phyloP scores from a whole-genome alignment of 2,329 filamentous ascomycete species.

The Metarhizium rileyi region DNA sequence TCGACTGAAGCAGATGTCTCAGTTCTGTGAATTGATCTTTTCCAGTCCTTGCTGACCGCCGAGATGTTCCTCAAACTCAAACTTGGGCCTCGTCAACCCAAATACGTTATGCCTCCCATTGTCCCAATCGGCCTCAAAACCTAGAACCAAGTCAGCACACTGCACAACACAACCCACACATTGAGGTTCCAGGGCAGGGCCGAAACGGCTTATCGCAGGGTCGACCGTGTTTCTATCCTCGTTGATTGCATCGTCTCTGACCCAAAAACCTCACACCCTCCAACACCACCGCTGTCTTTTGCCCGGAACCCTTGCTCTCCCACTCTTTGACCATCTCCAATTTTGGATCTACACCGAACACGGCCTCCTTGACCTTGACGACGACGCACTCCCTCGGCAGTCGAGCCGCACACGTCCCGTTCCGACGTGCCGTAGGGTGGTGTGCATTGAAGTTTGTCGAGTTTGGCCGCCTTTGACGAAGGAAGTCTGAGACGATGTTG shows the following conservation, averaged over 20 bases:
- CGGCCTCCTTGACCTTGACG: conserved; percentile 70
- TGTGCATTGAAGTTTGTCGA: conserved; percentile 70
- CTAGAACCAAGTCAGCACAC: conserved; percentile 19
- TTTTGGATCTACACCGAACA: conserved; percentile 75
- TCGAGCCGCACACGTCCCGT: conserved; percentile 71
- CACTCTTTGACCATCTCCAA: conserved; percentile 68
- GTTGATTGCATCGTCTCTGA: conserved; percentile 77
- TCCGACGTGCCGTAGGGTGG: conserved; percentile 66
- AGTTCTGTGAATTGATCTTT: conserved; percentile 21
- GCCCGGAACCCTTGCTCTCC: conserved; percentile 62
- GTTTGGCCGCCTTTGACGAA: conserved; percentile 85
- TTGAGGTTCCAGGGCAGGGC: neutral
- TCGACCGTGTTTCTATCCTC: conserved; percentile 66
- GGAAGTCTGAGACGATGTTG: conserved; percentile 78
- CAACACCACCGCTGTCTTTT: conserved; percentile 68
- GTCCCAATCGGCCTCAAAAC: conserved; percentile 68
- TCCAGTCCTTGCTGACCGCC: conserved; percentile 45
- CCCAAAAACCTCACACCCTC: conserved; percentile 87
- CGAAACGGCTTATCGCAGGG: conserved; percentile 43
- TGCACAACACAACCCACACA: neutral
- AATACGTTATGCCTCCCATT: conserved; percentile 82
- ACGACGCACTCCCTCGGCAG: conserved; percentile 49
- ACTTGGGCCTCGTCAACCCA: conserved; percentile 59
- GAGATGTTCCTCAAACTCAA: conserved; percentile 42
- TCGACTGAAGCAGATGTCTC: neutral